These are phyloP conservation scores for Arthroderma sp. DNA, from an alignment of 2,329 filamentous ascomycete species.

Conservation along the genomic window DNA sequence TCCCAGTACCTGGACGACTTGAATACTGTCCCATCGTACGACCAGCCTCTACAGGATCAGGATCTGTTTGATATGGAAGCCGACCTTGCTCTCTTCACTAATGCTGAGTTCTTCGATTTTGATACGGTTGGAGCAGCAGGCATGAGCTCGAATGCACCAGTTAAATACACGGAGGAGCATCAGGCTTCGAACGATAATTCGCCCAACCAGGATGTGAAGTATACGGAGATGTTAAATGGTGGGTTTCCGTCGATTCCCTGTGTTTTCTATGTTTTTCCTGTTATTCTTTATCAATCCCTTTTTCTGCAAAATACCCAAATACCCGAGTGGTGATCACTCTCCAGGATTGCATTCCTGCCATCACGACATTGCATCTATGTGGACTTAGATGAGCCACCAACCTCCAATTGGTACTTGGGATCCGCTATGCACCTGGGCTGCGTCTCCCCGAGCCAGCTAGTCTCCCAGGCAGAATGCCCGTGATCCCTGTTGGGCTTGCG, in stretches of 20 bases:
- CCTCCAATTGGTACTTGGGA: no score
- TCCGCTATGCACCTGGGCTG: no score
- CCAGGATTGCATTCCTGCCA: no score
- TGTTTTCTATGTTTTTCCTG: background rate
- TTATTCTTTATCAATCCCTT: background rate
- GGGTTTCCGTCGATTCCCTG: slow-evolving; percentile 13
- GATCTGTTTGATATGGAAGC: slow-evolving; percentile 51
- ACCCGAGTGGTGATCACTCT: background rate
- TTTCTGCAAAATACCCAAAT: background rate
- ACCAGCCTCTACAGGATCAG: slow-evolving; percentile 45
- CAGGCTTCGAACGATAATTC: slow-evolving; percentile 12
- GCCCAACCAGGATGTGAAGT: slow-evolving; percentile 22
- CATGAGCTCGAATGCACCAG: slow-evolving; percentile 16
- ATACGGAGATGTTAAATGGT: slow-evolving; percentile 31
- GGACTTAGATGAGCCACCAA: no score
- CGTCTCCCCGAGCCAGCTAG: no score
- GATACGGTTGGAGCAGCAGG: slow-evolving; percentile 34
- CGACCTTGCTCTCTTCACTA: slow-evolving; percentile 66
- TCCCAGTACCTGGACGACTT: slow-evolving; percentile 79
- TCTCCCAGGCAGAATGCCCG: no score
- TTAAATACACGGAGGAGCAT: slow-evolving; percentile 13
- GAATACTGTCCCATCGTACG: slow-evolving; percentile 56
- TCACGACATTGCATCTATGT: no score
- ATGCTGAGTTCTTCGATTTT: slow-evolving; percentile 70
- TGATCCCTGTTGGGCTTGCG: no score